Percentiles rank a stretch among this genome's conserved stretches.
Conservation (phyloP, 192 early-diverging fungal species). For the Backusella psychrophila region DNA sequence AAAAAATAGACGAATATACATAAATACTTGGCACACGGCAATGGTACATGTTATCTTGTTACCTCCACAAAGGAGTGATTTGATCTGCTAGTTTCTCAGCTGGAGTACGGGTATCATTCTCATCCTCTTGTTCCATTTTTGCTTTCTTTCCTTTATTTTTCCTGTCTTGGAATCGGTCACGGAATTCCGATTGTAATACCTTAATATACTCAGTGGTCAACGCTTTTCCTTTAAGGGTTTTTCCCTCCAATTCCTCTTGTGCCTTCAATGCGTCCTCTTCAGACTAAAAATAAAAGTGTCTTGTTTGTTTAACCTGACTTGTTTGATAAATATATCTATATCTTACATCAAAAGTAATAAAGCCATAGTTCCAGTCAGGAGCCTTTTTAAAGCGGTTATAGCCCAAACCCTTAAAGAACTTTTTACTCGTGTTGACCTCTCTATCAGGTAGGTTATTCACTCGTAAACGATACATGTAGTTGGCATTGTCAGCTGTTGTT, state of each 20-base stretch:
- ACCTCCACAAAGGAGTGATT: constrained; percentile 69
- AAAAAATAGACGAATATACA: constrained; percentile 5
- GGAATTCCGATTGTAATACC: constrained; percentile 6
- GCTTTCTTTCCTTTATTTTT: constrained; percentile 56
- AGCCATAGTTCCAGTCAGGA: constrained; percentile 28
- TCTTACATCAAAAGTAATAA: constrained; percentile 29
- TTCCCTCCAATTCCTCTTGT: constrained; percentile 13
- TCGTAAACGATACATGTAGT: constrained; percentile 16
- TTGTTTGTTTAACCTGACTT: neutral
- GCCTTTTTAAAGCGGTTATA: constrained; percentile 23
- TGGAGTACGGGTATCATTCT: constrained; percentile 47
- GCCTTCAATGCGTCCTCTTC: constrained; percentile 22
- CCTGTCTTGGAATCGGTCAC: constrained; percentile 21
- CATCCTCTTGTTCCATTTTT: constrained; percentile 4
- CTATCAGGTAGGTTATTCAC: constrained; percentile 24
- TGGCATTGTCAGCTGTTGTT: neutral
- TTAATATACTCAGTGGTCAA: constrained; percentile 13
- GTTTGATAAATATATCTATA: neutral
- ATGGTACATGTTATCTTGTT: neutral
- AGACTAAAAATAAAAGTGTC: constrained; percentile 6
- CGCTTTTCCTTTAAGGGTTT: constrained; percentile 15
- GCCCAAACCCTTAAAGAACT: constrained; percentile 22
- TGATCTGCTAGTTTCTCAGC: constrained; percentile 65
- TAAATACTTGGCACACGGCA: neutral
- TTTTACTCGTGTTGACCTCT: constrained; percentile 19